Evolutionary conservation across 331 rosid genomes (phyloP).

Genomic region (Pyracantha coccinea): DNA sequence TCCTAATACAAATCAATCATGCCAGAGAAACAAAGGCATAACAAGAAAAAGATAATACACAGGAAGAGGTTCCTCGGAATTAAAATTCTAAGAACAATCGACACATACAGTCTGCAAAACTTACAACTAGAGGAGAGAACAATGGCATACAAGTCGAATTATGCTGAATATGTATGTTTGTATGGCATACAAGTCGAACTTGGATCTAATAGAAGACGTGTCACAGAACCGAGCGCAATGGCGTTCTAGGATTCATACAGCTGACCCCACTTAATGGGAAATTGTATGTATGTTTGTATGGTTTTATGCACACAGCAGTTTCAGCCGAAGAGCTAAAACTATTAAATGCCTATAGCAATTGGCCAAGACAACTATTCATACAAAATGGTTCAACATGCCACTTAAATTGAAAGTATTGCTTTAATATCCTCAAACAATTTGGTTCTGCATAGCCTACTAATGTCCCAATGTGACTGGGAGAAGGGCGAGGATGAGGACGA

Average conservation of each 20-base stretch:
- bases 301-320: background rate
- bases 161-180: background rate
- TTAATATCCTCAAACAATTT: background rate
- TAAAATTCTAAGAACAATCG: background rate
- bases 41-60: background rate
- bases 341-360: background rate
- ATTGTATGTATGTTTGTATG: background rate
- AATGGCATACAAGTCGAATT: background rate
- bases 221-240: no score
- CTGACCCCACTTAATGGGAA: no score
- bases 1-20: background rate
- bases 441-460: background rate
- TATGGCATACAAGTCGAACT: background rate
- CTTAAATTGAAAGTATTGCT: background rate
- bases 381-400: background rate
- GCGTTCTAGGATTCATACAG: no score
- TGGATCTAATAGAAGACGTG: no score
- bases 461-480: background rate
- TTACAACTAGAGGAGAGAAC: background rate
- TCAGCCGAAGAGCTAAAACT: background rate
- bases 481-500: background rate
- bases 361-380: no score
- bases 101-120: background rate
- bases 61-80: background rate
- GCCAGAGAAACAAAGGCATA: background rate